Conservation (phyloP, 495 filamentous ascomycete genomes). For the Penicillium taxi region DNA sequence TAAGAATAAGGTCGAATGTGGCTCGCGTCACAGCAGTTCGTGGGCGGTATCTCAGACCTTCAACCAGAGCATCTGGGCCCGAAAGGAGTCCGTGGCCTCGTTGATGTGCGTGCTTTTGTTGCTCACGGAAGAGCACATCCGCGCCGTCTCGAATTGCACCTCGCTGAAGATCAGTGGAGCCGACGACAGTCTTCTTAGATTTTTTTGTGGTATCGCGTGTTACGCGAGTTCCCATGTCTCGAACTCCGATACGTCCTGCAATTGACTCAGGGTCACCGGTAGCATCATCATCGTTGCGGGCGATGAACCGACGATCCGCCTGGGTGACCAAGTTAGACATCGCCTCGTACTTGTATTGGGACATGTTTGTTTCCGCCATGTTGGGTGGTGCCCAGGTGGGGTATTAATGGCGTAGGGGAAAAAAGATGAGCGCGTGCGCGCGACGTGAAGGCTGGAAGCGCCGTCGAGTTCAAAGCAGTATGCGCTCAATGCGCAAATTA, state of each 20-base stretch:
- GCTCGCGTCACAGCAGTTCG: constrained; percentile 86
- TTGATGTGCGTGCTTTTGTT: constrained; percentile 71
- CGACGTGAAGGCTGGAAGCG: constrained; percentile 26
- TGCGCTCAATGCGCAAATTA: constrained; percentile 10
- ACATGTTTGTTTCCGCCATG: constrained; percentile 91
- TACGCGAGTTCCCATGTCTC: constrained; percentile 85
- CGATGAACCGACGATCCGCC: constrained; percentile 94
- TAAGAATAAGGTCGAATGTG: constrained; percentile 92
- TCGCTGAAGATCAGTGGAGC: constrained; percentile 60
- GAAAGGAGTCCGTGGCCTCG: constrained; percentile 76
- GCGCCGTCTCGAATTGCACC: constrained; percentile 76
- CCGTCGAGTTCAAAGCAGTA: constrained; percentile 29
- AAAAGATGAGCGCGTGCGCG: constrained; percentile 21
- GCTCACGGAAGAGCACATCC: constrained; percentile 78
- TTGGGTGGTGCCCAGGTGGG: constrained; percentile 23
- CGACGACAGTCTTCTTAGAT: constrained; percentile 59
- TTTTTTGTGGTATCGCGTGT: constrained; percentile 72
- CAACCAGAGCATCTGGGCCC: constrained; percentile 76
- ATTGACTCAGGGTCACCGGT: constrained; percentile 97
- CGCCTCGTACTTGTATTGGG: constrained; percentile 98
- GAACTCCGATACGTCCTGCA: constrained; percentile 83
- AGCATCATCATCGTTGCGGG: constrained; percentile 83
- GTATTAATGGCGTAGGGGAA: constrained; percentile 15
- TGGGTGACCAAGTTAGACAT: constrained; percentile 99
- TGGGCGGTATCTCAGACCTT: constrained; percentile 79